These are phyloP conservation scores for Conticribra guillardii DNA, from an alignment of 108 stramenopile genomes.

Conservation along the genomic window DNA sequence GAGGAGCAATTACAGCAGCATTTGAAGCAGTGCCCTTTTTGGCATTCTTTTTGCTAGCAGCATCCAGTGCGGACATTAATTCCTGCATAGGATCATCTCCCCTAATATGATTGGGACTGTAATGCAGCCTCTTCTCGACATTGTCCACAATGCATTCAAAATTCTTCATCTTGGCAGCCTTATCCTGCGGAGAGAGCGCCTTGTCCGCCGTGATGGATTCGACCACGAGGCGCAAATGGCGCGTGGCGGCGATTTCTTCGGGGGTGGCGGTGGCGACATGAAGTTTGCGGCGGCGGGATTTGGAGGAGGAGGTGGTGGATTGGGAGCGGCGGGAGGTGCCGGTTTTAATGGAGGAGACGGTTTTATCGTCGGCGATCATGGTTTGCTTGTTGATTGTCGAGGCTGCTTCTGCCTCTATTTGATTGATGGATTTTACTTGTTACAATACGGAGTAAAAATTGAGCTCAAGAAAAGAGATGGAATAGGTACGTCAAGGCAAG, in stretches of 20 bases:
- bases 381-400: too few species aligned
- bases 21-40: neutral
- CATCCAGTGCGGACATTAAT: too few species aligned
- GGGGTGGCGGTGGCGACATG: neutral
- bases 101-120: neutral
- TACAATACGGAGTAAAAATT: too few species aligned
- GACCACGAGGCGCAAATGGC: constrained; percentile 37
- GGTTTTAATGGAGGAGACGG: neutral
- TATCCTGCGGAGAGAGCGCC: constrained; percentile 7
- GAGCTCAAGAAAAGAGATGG: too few species aligned
- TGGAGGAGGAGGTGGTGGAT: neutral
- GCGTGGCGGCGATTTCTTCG: constrained; percentile 37
- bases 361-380: neutral
- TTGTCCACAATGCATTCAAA: constrained; percentile 17
- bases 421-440: too few species aligned
- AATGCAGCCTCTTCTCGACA: constrained; percentile 24
- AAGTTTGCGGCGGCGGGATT: constrained; percentile 4
- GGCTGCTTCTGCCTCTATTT: too few species aligned
- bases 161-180: constrained; percentile 8
- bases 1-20: neutral
- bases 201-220: constrained; percentile 22
- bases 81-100: constrained; percentile 13
- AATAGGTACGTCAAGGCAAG: too few species aligned
- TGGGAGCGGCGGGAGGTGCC: neutral
- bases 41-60: neutral